phyloP scores from a whole-genome alignment of 2,329 filamentous ascomycete genomes.

The Fusarium irregulare region DNA sequence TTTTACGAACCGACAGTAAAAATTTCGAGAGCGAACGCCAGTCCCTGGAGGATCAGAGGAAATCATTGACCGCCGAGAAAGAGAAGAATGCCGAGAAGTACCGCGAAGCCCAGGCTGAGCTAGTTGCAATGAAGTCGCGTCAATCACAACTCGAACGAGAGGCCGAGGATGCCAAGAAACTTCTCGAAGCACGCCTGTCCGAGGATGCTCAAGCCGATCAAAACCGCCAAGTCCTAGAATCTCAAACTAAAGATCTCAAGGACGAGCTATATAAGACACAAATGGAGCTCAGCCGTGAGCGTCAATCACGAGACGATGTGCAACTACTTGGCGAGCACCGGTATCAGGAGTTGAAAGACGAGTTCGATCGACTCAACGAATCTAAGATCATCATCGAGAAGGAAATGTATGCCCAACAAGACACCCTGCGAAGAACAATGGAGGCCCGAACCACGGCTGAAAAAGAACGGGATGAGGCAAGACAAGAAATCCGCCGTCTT shows the following conservation, averaged over 20 bases:
- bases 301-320: slow-evolving; percentile 94
- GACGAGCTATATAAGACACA: slow-evolving; percentile 85
- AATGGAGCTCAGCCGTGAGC: slow-evolving; percentile 88
- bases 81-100: slow-evolving; percentile 81
- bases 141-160: slow-evolving; percentile 88
- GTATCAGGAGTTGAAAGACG: slow-evolving; percentile 81
- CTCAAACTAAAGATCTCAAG: slow-evolving; percentile 89
- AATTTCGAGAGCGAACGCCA: slow-evolving; percentile 84
- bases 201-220: slow-evolving; percentile 88
- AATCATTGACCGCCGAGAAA: slow-evolving; percentile 76
- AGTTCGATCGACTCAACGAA: slow-evolving; percentile 88
- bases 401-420: slow-evolving; percentile 95
- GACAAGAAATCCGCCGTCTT: slow-evolving; percentile 83
- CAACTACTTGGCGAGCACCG: slow-evolving; percentile 92
- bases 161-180: slow-evolving; percentile 84
- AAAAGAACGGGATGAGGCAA: slow-evolving; percentile 88
- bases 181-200: slow-evolving; percentile 88
- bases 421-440: slow-evolving; percentile 85
- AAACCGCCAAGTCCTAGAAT: slow-evolving; percentile 83
- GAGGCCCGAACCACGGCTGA: slow-evolving; percentile 85
- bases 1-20: slow-evolving; percentile 86
- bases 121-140: slow-evolving; percentile 86
- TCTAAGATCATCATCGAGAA: slow-evolving; percentile 98
- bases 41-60: slow-evolving; percentile 82
- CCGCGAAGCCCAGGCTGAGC: slow-evolving; percentile 86